phyloP scores from a whole-genome alignment of 2,329 filamentous ascomycete genomes.

The Botrytis squamosa region DNA sequence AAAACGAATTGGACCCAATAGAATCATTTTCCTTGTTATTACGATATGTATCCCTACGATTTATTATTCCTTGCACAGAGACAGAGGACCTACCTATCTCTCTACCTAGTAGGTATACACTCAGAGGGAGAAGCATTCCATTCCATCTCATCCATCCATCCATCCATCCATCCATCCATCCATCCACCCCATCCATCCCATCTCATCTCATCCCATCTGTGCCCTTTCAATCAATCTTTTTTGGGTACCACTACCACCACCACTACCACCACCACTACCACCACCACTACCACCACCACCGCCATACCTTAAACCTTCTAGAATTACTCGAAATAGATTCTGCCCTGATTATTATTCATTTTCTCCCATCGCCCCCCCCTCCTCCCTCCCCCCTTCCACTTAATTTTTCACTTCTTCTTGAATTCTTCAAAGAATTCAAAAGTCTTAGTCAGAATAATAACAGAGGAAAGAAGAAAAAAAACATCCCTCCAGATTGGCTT shows the following conservation, averaged over 20 bases:
- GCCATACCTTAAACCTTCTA: not conserved
- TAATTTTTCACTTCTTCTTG: not conserved
- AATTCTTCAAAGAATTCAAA: not conserved
- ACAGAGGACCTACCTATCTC: not conserved
- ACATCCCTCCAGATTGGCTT: not conserved
- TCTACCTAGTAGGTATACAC: not conserved
- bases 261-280: too few relatives aligned
- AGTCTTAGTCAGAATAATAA: not conserved
- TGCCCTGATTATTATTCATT: not conserved
- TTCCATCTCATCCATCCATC: too few relatives aligned
- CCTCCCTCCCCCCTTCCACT: not conserved
- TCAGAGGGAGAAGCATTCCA: not conserved
- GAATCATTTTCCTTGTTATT: not conserved
- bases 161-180: too few relatives aligned
- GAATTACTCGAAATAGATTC: not conserved
- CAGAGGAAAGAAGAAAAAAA: not conserved
- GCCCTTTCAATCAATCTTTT: not conserved
- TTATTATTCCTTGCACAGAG: not conserved
- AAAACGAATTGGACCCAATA: not conserved
- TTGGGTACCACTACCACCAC: not conserved
- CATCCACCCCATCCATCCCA: not conserved
- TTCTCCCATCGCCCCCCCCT: not conserved
- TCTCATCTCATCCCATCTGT: not conserved
- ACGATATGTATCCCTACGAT: not conserved
- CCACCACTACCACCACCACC: too few relatives aligned